Base-by-base conservation (phyloP, 495 filamentous ascomycete genomes). In the Penicillium bialowiezense region DNA sequence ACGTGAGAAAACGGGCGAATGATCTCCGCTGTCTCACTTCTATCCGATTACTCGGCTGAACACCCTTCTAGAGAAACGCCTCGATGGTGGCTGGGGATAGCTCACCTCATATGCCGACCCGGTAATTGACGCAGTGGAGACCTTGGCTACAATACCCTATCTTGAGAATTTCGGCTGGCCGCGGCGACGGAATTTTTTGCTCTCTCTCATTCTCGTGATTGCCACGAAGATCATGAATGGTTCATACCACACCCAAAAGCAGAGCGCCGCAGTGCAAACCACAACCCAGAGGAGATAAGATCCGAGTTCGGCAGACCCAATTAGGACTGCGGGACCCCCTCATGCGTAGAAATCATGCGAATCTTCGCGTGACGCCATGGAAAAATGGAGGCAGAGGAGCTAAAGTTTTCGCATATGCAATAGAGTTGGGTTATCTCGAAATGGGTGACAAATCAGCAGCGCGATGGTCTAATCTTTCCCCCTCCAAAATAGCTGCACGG, bases 1-100 rank as follows among this genome's bases (percentile, higher is more conserved):
- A 41, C 45, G 48, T 42, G 57, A 59, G 19, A 63, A 59, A 17
- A 54, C 44, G 14, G 42, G 40, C 28, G 52, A 64, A 21, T 60
- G 49, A 54, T 54, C 43, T n/a, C 28, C 15, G 29, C 26, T 48
- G 23, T 19, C 44, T 15, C 21, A 18, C 8, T 38, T 7, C 19
- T 31, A 23, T 20, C n/a, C 17, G 17, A 18, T 24, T 17, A 26
- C 20, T 9, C 24, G 17, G 26, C 35, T 17, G 45, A 38, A 32
- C 24, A 28, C 8, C 23, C 24, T 39, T 18, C 18, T 33, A 13
- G 26, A 12, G 8, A 7, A 19, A 35, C 17, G 21, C 8, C 19
- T 3, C 18, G 7, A 12, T 8, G 32, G 29, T 44, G 42, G 9
- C 39, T 41, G 39, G 32, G 32, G 19, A 21, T 10, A 10, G 0